These are phyloP conservation scores for Oropetium thomaeum DNA, from an alignment of 176 grass and related monocot genomes.

Conservation along the genomic window DNA sequence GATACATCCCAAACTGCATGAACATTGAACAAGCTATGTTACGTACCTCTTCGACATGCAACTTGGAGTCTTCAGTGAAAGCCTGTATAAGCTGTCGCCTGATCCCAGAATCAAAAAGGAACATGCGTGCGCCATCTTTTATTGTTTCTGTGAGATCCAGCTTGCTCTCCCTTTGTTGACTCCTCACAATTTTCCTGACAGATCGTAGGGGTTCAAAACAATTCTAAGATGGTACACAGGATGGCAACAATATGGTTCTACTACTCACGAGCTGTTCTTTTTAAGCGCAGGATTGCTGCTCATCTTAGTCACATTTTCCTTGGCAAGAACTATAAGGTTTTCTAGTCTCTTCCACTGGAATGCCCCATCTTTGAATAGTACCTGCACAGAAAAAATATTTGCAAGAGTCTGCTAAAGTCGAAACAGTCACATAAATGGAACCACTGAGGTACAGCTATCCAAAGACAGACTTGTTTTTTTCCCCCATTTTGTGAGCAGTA, in stretches of 20 bases:
- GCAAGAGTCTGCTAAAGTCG: not conserved
- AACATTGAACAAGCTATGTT: conserved; percentile 4
- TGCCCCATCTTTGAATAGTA: conserved; percentile 93
- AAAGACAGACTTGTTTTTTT: not conserved
- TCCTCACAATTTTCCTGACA: conserved; percentile 62
- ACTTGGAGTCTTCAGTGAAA: conserved; percentile 91
- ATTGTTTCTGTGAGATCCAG: conserved; percentile 94
- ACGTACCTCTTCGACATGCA: conserved; percentile 92
- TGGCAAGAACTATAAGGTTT: conserved; percentile 97
- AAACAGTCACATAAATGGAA: not conserved
- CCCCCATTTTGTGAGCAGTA: conserved; percentile 11
- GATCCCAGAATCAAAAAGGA: conserved; percentile 93
- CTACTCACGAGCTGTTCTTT: conserved; percentile 61
- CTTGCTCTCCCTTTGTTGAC: conserved; percentile 54
- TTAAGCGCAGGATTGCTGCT: conserved; percentile 77
- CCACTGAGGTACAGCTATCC: not conserved
- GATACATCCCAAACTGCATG: not conserved
- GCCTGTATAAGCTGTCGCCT: conserved; percentile 89
- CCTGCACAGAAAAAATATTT: conserved; percentile 42
- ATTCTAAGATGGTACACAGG: conserved; percentile 10
- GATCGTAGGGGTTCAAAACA: conserved; percentile 4
- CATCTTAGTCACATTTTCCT: conserved; percentile 96
- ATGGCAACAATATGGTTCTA: conserved; percentile 1
- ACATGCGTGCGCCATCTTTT: conserved; percentile 89
- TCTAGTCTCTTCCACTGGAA: conserved; percentile 99